Percentiles rank a stretch among this genome's conserved stretches.
Evolutionary conservation across 441 rosid species (phyloP).

Genomic region (Bruguiera hainesii): DNA sequence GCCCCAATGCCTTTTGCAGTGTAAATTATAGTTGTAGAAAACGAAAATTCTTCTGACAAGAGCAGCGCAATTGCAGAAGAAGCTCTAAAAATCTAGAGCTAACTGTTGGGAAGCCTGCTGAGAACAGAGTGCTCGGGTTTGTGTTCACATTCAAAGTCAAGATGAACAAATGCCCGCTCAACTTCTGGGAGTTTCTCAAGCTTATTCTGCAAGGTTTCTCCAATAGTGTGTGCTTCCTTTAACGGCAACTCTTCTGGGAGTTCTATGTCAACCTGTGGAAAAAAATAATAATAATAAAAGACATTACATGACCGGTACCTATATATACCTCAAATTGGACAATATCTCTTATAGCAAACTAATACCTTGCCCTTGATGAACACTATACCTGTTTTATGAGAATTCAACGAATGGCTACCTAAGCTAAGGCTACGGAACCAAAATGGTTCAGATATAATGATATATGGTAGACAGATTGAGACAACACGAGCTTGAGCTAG

Average conservation of each 20-base stretch:
- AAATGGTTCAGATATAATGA: not conserved
- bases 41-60: not conserved
- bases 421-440: not conserved
- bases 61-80: not conserved
- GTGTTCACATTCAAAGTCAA: constrained; percentile 81
- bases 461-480: not conserved
- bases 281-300: not conserved
- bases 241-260: constrained; percentile 75
- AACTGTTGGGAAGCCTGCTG: constrained; percentile 50
- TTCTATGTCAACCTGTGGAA: constrained; percentile 71
- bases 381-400: no score
- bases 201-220: constrained; percentile 73
- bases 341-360: not conserved
- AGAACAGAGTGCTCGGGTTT: constrained; percentile 81
- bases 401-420: not conserved
- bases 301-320: not conserved
- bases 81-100: constrained; percentile 2
- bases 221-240: constrained; percentile 72
- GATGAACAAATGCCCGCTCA: constrained; percentile 85
- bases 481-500: no score
- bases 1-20: not conserved
- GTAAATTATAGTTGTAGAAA: not conserved
- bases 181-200: constrained; percentile 78
- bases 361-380: not conserved
- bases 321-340: not conserved